Conservation (phyloP, 768 basidiomycete genomes). For the Tephrocybe rancida region DNA sequence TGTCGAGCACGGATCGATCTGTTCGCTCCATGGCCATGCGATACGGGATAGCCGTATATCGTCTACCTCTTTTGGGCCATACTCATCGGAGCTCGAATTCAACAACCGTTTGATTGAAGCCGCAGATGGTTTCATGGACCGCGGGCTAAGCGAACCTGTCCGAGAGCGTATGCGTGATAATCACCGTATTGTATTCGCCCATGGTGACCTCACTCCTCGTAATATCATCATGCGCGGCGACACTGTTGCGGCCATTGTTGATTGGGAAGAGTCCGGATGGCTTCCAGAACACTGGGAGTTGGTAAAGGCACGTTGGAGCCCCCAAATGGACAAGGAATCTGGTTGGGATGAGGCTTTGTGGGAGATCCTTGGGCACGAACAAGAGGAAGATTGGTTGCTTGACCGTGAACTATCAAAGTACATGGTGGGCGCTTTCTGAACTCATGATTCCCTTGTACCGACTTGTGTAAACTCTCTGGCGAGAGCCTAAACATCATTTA, state of each 20-base stretch:
- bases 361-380: conserved; percentile 4
- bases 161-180: conserved; percentile 4
- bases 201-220: conserved; percentile 42
- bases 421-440: conserved; percentile 9
- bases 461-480: no score
- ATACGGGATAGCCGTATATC: conserved; percentile 9
- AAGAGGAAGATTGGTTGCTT: conserved; percentile 7
- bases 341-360: conserved; percentile 12
- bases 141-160: conserved; percentile 6
- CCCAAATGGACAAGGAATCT: conserved; percentile 5
- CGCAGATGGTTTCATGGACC: conserved; percentile 7
- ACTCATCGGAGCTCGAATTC: conserved; percentile 4
- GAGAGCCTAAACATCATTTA: no score
- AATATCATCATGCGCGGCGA: conserved; percentile 39
- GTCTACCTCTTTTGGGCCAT: neutral
- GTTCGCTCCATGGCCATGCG: conserved; percentile 8
- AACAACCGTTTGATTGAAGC: conserved; percentile 10
- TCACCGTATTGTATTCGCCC: conserved; percentile 29
- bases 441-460: no score
- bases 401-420: conserved; percentile 10
- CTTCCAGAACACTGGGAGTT: conserved; percentile 36
- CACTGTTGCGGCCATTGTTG: conserved; percentile 29
- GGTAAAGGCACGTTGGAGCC: conserved; percentile 11
- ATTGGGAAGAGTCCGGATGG: conserved; percentile 36
- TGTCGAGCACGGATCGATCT: neutral